These are phyloP conservation scores for Stemphylium vesicarium DNA, from an alignment of 2,329 filamentous ascomycete genomes.

Conservation along the genomic window DNA sequence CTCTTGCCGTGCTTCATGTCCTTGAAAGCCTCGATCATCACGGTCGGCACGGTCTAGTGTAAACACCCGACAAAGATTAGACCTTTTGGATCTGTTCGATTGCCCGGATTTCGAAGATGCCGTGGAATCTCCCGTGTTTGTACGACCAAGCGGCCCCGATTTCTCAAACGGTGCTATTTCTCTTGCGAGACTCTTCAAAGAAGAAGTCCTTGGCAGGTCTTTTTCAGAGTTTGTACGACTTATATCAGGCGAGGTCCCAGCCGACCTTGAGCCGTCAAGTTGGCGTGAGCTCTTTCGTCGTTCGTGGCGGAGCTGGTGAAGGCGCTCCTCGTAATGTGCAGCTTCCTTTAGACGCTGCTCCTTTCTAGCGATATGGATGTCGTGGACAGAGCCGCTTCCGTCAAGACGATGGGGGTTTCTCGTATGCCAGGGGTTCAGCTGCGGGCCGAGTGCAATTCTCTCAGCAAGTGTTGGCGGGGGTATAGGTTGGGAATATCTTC, in stretches of 20 bases:
- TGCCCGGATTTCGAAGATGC: slow-evolving; percentile 10
- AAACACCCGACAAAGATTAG: slow-evolving; percentile 14
- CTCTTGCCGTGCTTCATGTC: slow-evolving; percentile 44
- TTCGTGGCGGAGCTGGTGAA: slow-evolving; percentile 13
- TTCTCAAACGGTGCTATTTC: slow-evolving; percentile 4
- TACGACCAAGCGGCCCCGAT: slow-evolving; percentile 13
- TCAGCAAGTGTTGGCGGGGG: slow-evolving; percentile 12
- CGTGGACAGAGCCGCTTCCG: background rate
- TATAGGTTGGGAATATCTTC: slow-evolving; percentile 7
- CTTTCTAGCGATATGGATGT: slow-evolving; percentile 5
- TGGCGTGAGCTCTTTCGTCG: slow-evolving; percentile 17
- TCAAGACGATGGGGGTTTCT: slow-evolving; percentile 7
- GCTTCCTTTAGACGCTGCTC: slow-evolving; percentile 8
- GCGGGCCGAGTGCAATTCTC: slow-evolving; percentile 9
- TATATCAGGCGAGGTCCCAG: slow-evolving; percentile 16
- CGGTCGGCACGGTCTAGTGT: slow-evolving; percentile 16
- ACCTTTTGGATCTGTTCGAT: slow-evolving; percentile 11
- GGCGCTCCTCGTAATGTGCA: slow-evolving; percentile 10
- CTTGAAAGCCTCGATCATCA: slow-evolving; percentile 44
- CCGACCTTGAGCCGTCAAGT: slow-evolving; percentile 31
- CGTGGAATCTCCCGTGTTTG: slow-evolving; percentile 12
- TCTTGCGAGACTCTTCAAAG: slow-evolving; percentile 2
- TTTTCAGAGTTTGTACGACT: slow-evolving; percentile 20
- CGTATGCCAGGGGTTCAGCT: slow-evolving; percentile 12
- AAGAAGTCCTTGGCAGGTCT: slow-evolving; percentile 3